phyloP scores from a whole-genome alignment of 202 grass and related monocot species.

The Panicum hallii region DNA sequence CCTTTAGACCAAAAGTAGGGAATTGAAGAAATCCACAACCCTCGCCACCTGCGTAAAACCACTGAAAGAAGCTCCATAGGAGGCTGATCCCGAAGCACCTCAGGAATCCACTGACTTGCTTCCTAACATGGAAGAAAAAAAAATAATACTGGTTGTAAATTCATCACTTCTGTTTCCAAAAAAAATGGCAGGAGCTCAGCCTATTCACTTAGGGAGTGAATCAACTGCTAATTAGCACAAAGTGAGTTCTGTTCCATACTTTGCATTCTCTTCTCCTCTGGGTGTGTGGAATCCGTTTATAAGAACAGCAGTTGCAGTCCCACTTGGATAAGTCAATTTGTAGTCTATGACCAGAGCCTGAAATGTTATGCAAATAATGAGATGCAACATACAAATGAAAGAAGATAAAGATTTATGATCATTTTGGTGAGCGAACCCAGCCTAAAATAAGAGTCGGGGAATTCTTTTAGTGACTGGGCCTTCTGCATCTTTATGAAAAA shows the following conservation, averaged over 20 bases:
- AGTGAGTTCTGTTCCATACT: slow-evolving; percentile 46
- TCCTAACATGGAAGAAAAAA: slow-evolving; percentile 54
- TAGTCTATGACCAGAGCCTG: slow-evolving; percentile 85
- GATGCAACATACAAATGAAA: neutral
- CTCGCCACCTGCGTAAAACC: slow-evolving; percentile 88
- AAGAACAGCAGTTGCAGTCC: slow-evolving; percentile 81
- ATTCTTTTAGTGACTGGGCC: neutral
- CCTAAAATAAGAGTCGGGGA: neutral
- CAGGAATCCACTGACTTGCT: slow-evolving; percentile 68
- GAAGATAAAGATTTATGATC: neutral
- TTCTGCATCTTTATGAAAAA: neutral
- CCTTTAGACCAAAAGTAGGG: slow-evolving; percentile 85
- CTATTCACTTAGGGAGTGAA: neutral
- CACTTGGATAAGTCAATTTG: slow-evolving; percentile 85
- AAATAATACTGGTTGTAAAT: slow-evolving; percentile 1
- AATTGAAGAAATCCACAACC: slow-evolving; percentile 87
- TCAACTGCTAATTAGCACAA: slow-evolving; percentile 8
- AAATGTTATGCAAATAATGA: slow-evolving; percentile 26
- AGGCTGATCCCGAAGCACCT: slow-evolving; percentile 70
- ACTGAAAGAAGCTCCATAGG: slow-evolving; percentile 88
- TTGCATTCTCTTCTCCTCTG: slow-evolving; percentile 76
- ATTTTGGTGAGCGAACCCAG: neutral
- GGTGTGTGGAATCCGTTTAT: slow-evolving; percentile 89
- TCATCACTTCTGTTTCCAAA: neutral
- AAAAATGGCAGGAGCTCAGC: neutral